Evolutionary conservation across 139 green algal genomes (phyloP).

Genomic region (Haematococcus lacustris): DNA sequence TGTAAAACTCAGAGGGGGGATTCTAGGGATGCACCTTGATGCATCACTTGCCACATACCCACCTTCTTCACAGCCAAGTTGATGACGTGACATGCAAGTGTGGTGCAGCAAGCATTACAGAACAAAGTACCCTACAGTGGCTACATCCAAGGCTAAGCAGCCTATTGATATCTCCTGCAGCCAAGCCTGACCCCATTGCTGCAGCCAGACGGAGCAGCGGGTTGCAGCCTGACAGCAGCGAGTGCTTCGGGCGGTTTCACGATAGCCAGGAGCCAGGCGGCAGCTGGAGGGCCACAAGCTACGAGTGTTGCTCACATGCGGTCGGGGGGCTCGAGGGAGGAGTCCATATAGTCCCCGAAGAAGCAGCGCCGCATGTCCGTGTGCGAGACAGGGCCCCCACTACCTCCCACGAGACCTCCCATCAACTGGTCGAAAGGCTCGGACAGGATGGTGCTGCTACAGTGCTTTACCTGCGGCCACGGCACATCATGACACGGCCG

Average conservation of each 20-base stretch:
- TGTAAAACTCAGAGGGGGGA: not conserved
- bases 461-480: no score
- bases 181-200: not conserved
- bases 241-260: not conserved
- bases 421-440: not conserved
- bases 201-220: not conserved
- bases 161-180: no score
- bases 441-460: no score
- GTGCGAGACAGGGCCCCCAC: not conserved
- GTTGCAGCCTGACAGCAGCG: not conserved
- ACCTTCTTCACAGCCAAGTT: not conserved
- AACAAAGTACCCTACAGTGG: no score
- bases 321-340: constrained; percentile 17
- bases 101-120: not conserved
- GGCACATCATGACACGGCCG: no score
- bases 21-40: not conserved
- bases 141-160: no score
- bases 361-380: constrained; percentile 49
- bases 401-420: not conserved
- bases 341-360: constrained; percentile 70
- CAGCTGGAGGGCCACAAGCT: not conserved
- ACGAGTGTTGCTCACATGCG: constrained; percentile 29
- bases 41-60: no score
- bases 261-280: not conserved
- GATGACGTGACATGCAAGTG: not conserved